These are phyloP conservation scores for Pseudocercospora macadamiae DNA, from an alignment of 2,329 filamentous ascomycete species.

Conservation along the genomic window DNA sequence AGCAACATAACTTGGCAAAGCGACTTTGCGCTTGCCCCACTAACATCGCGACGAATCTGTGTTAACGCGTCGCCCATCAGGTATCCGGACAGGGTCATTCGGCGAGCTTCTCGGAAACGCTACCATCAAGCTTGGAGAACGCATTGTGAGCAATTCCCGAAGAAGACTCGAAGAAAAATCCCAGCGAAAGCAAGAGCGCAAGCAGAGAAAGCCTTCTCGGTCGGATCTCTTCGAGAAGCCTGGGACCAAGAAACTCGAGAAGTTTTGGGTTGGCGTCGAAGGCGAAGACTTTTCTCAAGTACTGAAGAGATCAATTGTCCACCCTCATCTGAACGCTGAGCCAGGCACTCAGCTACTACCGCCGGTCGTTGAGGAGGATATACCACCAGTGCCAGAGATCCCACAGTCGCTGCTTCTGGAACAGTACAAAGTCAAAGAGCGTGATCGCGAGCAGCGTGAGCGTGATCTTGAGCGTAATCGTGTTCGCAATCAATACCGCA, in stretches of 20 bases:
- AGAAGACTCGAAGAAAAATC: background rate
- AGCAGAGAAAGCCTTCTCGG: conserved; percentile 5
- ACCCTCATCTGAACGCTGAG: background rate
- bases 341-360: background rate
- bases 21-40: no score
- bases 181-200: conserved; percentile 7
- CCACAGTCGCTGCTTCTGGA: background rate
- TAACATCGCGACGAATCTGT: no score
- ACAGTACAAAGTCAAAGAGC: background rate
- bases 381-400: conserved; percentile 4
- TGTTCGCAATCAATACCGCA: no score
- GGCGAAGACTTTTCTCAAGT: background rate
- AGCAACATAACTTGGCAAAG: no score
- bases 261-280: conserved; percentile 19
- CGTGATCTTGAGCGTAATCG: no score
- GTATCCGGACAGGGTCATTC: background rate
- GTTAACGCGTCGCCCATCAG: background rate
- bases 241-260: conserved; percentile 19
- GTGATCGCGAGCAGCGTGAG: no score
- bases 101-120: background rate
- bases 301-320: background rate
- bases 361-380: background rate
- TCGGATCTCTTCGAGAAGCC: conserved; percentile 19
- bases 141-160: background rate
- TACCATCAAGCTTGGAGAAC: background rate